A percentile compares a stretch with the other conserved stretches of the same genome.
Conservation (phyloP, 2,329 filamentous ascomycete species). For the Sarocladium oryzae region DNA sequence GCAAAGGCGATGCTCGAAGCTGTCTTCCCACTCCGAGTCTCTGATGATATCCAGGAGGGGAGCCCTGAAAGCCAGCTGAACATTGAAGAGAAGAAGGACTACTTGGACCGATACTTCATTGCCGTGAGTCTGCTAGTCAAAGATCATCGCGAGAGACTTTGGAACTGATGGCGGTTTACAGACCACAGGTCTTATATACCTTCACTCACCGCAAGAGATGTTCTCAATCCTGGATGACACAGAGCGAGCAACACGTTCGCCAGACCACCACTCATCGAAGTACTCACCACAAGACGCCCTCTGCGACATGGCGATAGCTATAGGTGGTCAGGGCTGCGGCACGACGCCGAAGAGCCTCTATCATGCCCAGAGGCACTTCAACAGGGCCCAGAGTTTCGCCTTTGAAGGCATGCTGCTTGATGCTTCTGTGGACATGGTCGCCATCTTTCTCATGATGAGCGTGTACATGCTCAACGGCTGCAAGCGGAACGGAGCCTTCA, state of each 20-base stretch:
- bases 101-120: conserved; percentile 14
- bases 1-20: conserved; percentile 5
- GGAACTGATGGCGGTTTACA: conserved; percentile 10
- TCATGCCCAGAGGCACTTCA: conserved; percentile 35
- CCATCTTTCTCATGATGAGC: conserved; percentile 48
- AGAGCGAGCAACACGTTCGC: conserved; percentile 14
- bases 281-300: conserved; percentile 10
- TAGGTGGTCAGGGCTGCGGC: conserved; percentile 41
- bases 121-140: conserved; percentile 13
- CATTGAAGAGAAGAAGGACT: conserved; percentile 13
- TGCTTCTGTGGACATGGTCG: conserved; percentile 45
- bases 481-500: conserved; percentile 53
- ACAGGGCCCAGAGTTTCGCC: conserved; percentile 38
- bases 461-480: conserved; percentile 55
- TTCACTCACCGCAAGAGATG: conserved; percentile 23
- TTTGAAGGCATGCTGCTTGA: conserved; percentile 46
- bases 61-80: conserved; percentile 13
- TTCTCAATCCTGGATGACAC: not conserved
- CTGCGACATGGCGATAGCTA: conserved; percentile 40
- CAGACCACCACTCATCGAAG: not conserved
- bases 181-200: conserved; percentile 28
- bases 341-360: conserved; percentile 21
- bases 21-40: not conserved
- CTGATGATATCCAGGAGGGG: not conserved
- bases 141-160: not conserved